Conservation (phyloP, 169 alveolate species). For the Cryptosporidium sp. region DNA sequence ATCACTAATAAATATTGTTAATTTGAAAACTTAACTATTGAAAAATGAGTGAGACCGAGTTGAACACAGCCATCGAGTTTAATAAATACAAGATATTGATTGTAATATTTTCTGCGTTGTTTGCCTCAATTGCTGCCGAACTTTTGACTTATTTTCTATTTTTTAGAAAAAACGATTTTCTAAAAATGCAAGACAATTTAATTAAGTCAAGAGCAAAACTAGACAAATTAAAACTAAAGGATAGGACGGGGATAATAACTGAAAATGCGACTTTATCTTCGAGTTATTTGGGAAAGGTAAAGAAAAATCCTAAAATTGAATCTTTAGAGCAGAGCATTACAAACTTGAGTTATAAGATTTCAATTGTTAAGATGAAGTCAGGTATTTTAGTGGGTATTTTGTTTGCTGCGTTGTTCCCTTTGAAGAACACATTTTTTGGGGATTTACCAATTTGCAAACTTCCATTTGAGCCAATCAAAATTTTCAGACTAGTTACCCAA, state of each 20-base stretch:
- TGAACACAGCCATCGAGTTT: slow-evolving; percentile 12
- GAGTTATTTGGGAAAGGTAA: not conserved
- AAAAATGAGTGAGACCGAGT: slow-evolving; percentile 6
- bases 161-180: slow-evolving; percentile 31
- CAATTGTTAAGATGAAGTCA: slow-evolving; percentile 60
- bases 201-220: slow-evolving; percentile 19
- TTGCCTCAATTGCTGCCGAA: slow-evolving; percentile 42
- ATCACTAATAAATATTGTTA: not conserved
- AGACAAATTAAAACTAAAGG: slow-evolving; percentile 54
- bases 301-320: slow-evolving; percentile 61
- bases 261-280: slow-evolving; percentile 63
- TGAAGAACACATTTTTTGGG: slow-evolving; percentile 35
- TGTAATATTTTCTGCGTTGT: slow-evolving; percentile 13
- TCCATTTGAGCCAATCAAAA: slow-evolving; percentile 55
- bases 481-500: slow-evolving; percentile 63
- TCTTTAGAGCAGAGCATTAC: slow-evolving; percentile 54
- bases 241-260: slow-evolving; percentile 53
- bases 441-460: slow-evolving; percentile 58
- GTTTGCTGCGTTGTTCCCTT: slow-evolving; percentile 44
- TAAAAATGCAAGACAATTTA: slow-evolving; percentile 49
- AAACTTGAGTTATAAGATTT: slow-evolving; percentile 34
- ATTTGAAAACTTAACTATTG: not conserved
- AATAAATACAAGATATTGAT: slow-evolving; percentile 45
- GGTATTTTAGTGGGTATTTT: slow-evolving; percentile 50
- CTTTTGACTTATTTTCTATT: slow-evolving; percentile 45